These are phyloP conservation scores for Lactarius trivialis DNA, from an alignment of 768 basidiomycete genomes.

Conservation along the genomic window DNA sequence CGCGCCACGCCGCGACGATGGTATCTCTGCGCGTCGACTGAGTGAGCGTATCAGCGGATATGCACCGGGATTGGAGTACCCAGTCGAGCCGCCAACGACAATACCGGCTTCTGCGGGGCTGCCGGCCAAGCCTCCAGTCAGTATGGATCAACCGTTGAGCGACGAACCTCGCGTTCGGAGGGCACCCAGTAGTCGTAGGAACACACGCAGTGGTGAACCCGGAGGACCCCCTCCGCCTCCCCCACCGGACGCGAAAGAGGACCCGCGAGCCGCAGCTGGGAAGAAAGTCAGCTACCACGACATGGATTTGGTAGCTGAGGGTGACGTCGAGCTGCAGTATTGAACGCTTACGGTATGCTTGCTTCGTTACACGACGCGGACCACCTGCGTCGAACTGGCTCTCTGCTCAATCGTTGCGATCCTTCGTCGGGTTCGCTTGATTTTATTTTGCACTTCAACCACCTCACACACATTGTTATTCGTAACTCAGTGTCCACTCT, in stretches of 20 bases:
- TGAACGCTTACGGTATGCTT: conserved; percentile 21
- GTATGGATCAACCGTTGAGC: conserved; percentile 40
- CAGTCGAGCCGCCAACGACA: conserved; percentile 36
- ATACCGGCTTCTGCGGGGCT: conserved; percentile 62
- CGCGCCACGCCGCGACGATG: conserved; percentile 52
- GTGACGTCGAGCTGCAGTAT: conserved; percentile 38
- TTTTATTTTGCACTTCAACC: conserved; percentile 15
- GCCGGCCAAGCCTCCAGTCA: conserved; percentile 66
- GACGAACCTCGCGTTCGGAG: conserved; percentile 33
- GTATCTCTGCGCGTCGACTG: conserved; percentile 53
- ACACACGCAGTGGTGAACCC: conserved; percentile 25
- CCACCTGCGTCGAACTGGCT: neutral
- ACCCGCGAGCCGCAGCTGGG: conserved; percentile 84
- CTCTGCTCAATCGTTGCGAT: neutral
- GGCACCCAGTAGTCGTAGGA: conserved; percentile 35
- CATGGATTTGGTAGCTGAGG: conserved; percentile 89
- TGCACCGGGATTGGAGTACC: conserved; percentile 43
- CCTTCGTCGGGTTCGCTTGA: neutral
- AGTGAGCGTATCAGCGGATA: conserved; percentile 80
- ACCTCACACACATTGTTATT: conserved; percentile 18
- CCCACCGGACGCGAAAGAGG: conserved; percentile 85
- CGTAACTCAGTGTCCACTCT: conserved; percentile 13
- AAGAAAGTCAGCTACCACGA: conserved; percentile 92
- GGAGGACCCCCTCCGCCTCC: conserved; percentile 66
- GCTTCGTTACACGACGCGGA: neutral